These are phyloP conservation scores for Fonsecaea pedrosoi DNA, from an alignment of 2,329 filamentous ascomycete species.

Conservation along the genomic window DNA sequence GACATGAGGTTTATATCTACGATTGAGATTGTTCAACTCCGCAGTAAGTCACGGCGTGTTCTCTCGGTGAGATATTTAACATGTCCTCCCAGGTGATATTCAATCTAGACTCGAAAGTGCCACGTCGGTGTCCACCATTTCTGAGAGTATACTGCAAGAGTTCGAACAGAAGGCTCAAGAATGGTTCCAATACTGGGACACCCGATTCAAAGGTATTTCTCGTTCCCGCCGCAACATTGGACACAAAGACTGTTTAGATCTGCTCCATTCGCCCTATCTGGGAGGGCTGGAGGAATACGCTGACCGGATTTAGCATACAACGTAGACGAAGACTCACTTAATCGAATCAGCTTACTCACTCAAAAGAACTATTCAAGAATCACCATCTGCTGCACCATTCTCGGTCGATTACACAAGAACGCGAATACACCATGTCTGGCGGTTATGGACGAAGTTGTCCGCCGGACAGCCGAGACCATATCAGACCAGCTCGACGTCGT, in stretches of 20 bases:
- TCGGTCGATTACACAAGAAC: background rate
- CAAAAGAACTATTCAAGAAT: background rate
- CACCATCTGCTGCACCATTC: background rate
- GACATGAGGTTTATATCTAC: slow-evolving; percentile 4
- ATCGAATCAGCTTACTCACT: slow-evolving; percentile 1
- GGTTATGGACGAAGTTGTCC: background rate
- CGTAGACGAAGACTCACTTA: background rate
- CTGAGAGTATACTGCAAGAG: background rate
- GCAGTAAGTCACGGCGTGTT: background rate
- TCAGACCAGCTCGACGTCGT: slow-evolving; percentile 1
- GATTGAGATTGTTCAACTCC: background rate
- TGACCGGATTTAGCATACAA: background rate
- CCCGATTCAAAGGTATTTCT: background rate
- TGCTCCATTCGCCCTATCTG: background rate
- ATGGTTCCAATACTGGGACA: background rate
- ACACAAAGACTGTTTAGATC: background rate
- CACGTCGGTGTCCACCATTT: background rate
- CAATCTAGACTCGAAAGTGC: background rate
- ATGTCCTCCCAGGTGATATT: background rate
- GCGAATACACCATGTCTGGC: background rate
- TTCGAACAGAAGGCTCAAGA: slow-evolving; percentile 2
- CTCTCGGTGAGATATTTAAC: background rate
- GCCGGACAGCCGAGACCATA: background rate
- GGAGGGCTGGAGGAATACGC: background rate
- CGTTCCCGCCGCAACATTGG: background rate